phyloP scores from a whole-genome alignment of 164 flowering plant species.

The Chimonanthus salicifolius region DNA sequence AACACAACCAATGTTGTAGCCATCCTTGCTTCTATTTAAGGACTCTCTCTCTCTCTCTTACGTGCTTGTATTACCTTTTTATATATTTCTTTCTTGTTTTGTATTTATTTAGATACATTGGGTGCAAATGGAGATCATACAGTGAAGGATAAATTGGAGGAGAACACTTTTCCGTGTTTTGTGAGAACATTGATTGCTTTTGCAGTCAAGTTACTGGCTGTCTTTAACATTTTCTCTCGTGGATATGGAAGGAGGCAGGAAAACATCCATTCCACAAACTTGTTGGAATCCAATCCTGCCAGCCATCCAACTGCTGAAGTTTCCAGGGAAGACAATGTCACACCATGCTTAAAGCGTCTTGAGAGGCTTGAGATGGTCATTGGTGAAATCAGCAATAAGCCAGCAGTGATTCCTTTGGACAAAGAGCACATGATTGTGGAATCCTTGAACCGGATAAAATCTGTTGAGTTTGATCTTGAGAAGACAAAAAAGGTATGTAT shows the following conservation, averaged over 20 bases:
- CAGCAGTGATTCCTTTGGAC: constrained; percentile 59
- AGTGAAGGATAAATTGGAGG: constrained; percentile 6
- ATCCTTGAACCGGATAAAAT: constrained; percentile 79
- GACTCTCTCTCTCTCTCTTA: background rate
- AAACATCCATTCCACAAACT: constrained; percentile 21
- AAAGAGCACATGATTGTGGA: constrained; percentile 74
- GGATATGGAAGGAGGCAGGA: constrained; percentile 12
- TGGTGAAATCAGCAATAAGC: constrained; percentile 57
- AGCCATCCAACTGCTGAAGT: constrained; percentile 19
- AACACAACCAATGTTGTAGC: background rate
- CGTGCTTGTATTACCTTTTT: too few relatives aligned
- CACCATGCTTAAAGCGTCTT: constrained; percentile 64
- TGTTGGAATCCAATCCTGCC: constrained; percentile 18
- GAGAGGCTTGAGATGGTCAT: constrained; percentile 58
- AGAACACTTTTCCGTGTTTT: background rate
- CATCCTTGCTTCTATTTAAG: background rate
- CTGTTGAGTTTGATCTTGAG: constrained; percentile 78
- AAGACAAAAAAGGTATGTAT: constrained; percentile 71
- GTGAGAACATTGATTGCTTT: constrained; percentile 12
- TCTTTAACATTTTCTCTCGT: constrained; percentile 8
- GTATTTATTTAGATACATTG: background rate
- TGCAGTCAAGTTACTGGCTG: constrained; percentile 17
- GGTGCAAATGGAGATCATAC: background rate
- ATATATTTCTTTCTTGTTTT: background rate
- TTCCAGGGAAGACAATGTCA: constrained; percentile 30